A percentile compares a stretch with the other conserved stretches of the same genome.
These are phyloP conservation scores for Cicer bijugum DNA, from an alignment of 306 rosid species.

Conservation along the genomic window DNA sequence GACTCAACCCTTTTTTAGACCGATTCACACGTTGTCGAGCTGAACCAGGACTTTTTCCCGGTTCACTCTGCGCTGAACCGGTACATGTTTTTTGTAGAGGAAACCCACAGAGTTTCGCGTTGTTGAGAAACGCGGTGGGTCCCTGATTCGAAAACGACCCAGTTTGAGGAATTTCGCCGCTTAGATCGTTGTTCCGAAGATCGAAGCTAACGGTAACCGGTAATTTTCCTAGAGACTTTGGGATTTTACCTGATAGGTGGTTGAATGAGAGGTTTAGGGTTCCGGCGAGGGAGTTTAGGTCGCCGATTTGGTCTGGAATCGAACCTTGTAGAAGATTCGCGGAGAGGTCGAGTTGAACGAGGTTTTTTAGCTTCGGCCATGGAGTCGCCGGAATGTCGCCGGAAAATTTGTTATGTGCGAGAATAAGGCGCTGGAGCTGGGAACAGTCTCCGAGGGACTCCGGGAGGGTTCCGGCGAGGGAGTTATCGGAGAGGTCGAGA, in stretches of 20 bases:
- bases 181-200: constrained; percentile 73
- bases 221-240: constrained; percentile 72
- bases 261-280: constrained; percentile 87
- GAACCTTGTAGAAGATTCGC: constrained; percentile 65
- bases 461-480: constrained; percentile 65
- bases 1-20: constrained; percentile 59
- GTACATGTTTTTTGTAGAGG: constrained; percentile 76
- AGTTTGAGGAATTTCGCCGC: constrained; percentile 90
- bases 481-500: constrained; percentile 86
- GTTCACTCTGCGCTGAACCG: constrained; percentile 49
- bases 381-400: constrained; percentile 66
- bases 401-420: constrained; percentile 65
- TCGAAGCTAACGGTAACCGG: constrained; percentile 84
- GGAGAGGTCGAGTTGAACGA: constrained; percentile 80
- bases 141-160: constrained; percentile 94
- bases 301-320: constrained; percentile 68
- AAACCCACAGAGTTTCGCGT: constrained; percentile 78
- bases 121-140: constrained; percentile 89
- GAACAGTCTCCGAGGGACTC: constrained; percentile 58
- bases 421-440: constrained; percentile 69
- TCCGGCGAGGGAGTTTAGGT: constrained; percentile 71
- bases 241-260: constrained; percentile 72
- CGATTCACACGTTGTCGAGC: constrained; percentile 22
- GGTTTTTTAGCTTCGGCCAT: constrained; percentile 60
- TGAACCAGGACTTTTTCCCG: constrained; percentile 48